Evolutionary conservation across 2,329 filamentous ascomycete species (phyloP).

Genomic region (Ophiostoma angusticollis): DNA sequence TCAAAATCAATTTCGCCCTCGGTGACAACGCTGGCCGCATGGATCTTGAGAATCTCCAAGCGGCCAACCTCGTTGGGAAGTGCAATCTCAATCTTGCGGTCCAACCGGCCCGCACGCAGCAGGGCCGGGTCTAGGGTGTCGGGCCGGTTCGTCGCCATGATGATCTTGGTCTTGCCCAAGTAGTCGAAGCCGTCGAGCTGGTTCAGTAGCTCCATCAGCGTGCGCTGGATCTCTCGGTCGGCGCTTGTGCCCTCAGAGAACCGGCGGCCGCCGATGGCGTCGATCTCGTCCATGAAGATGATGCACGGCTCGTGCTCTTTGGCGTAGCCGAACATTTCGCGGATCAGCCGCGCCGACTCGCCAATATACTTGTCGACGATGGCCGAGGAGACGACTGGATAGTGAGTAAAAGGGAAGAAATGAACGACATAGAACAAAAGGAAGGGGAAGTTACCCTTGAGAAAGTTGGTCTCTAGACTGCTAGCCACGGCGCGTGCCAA

Average conservation of each 20-base stretch:
- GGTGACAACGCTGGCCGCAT: constrained; percentile 70
- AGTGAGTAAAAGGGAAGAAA: background rate
- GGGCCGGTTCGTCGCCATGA: constrained; percentile 97
- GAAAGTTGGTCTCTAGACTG: constrained; percentile 92
- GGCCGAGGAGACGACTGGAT: constrained; percentile 82
- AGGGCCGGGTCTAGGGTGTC: constrained; percentile 92
- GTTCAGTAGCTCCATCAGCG: constrained; percentile 96
- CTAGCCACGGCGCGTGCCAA: constrained; percentile 90
- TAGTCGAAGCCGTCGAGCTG: constrained; percentile 99
- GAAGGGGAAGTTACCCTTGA: constrained; percentile 59
- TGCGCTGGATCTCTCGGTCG: constrained; percentile 95
- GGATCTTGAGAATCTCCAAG: constrained; percentile 96
- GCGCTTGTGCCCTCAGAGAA: constrained; percentile 97
- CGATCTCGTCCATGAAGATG: constrained; percentile 99
- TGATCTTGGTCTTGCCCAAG: constrained; percentile 98
- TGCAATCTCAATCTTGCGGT: constrained; percentile 96
- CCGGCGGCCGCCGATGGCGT: constrained; percentile 89
- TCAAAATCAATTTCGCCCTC: constrained; percentile 98
- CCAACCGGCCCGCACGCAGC: constrained; percentile 80
- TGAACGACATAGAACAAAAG: background rate
- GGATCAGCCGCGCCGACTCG: constrained; percentile 90
- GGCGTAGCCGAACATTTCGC: constrained; percentile 99
- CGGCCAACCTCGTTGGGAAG: constrained; percentile 94
- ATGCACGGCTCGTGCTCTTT: constrained; percentile 99
- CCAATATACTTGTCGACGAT: constrained; percentile 99